Conservation (phyloP, 306 rosid genomes). For the Astragalus membranaceus region DNA sequence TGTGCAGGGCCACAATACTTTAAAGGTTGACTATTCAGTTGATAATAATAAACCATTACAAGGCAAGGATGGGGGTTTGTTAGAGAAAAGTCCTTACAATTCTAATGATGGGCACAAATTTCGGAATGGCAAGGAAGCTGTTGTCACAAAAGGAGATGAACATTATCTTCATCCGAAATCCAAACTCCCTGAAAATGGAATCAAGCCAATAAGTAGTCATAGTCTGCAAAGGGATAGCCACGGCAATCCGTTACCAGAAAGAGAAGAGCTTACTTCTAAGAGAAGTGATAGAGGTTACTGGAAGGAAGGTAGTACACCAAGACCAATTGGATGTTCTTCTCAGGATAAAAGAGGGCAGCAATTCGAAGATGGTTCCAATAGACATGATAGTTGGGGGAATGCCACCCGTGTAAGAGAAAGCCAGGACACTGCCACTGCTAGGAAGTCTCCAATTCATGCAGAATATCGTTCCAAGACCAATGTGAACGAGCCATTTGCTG, state of each 20-base stretch:
- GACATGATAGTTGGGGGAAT: constrained; percentile 39
- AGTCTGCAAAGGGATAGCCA: constrained; percentile 30
- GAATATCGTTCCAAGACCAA: constrained; percentile 31
- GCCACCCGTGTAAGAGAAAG: constrained; percentile 28
- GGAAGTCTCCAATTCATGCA: constrained; percentile 35
- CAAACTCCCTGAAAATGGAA: constrained; percentile 34
- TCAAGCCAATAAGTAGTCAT: constrained; percentile 26
- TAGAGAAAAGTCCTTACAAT: constrained; percentile 23
- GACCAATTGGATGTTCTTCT: constrained; percentile 48
- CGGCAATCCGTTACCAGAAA: constrained; percentile 29
- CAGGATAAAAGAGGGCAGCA: constrained; percentile 38
- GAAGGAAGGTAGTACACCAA: constrained; percentile 34
- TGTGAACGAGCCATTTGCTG: constrained; percentile 37
- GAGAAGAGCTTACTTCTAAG: constrained; percentile 33
- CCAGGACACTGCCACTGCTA: constrained; percentile 28
- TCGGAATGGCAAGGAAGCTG: constrained; percentile 34
- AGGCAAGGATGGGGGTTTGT: constrained; percentile 33
- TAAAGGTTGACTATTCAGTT: constrained; percentile 19
- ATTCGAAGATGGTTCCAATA: constrained; percentile 32
- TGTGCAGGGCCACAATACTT: constrained; percentile 53
- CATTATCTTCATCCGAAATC: constrained; percentile 32
- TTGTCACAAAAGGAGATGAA: constrained; percentile 36
- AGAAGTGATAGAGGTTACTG: constrained; percentile 36
- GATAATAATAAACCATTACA: constrained; percentile 26
- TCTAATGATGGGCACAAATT: constrained; percentile 31